These are phyloP conservation scores for Guadua angustifolia DNA, from an alignment of 176 grass and related monocot species.

Conservation along the genomic window DNA sequence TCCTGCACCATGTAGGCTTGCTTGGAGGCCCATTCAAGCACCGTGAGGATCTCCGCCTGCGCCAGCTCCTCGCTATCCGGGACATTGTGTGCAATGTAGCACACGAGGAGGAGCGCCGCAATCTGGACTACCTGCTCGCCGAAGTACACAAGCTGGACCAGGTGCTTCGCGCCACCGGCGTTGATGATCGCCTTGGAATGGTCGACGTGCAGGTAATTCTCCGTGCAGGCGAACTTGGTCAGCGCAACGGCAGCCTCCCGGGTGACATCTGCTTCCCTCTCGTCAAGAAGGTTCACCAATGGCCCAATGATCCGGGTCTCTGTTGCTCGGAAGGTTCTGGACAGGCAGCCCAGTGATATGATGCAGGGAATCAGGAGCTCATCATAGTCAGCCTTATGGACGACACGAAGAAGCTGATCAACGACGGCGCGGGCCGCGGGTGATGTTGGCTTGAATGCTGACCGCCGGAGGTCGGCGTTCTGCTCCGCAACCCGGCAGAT, in stretches of 20 bases:
- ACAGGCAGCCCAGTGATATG: slow-evolving; percentile 72
- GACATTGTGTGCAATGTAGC: slow-evolving; percentile 79
- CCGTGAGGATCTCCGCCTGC: slow-evolving; percentile 71
- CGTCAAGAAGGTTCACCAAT: slow-evolving; percentile 77
- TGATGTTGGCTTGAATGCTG: slow-evolving; percentile 86
- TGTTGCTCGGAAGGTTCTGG: slow-evolving; percentile 82
- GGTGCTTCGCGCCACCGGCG: slow-evolving; percentile 75
- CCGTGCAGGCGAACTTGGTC: slow-evolving; percentile 73
- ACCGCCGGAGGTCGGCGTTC: slow-evolving; percentile 69
- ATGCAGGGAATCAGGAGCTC: slow-evolving; percentile 85
- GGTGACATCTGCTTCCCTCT: slow-evolving; percentile 59
- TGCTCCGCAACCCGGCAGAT: slow-evolving; percentile 78
- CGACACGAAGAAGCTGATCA: slow-evolving; percentile 79
- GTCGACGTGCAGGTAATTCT: slow-evolving; percentile 87
- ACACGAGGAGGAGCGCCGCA: slow-evolving; percentile 61
- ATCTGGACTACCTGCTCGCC: slow-evolving; percentile 70
- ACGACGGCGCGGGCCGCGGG: slow-evolving; percentile 78
- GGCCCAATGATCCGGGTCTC: slow-evolving; percentile 82
- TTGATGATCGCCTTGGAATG: slow-evolving; percentile 81
- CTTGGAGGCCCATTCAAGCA: slow-evolving; percentile 89
- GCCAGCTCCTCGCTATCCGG: slow-evolving; percentile 83
- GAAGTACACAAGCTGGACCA: slow-evolving; percentile 92
- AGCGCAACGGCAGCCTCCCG: slow-evolving; percentile 61
- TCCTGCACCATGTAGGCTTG: slow-evolving; percentile 69
- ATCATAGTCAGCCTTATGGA: slow-evolving; percentile 76